Evolutionary conservation across 805 yeast species (phyloP).

Genomic region (Candida maesae): DNA sequence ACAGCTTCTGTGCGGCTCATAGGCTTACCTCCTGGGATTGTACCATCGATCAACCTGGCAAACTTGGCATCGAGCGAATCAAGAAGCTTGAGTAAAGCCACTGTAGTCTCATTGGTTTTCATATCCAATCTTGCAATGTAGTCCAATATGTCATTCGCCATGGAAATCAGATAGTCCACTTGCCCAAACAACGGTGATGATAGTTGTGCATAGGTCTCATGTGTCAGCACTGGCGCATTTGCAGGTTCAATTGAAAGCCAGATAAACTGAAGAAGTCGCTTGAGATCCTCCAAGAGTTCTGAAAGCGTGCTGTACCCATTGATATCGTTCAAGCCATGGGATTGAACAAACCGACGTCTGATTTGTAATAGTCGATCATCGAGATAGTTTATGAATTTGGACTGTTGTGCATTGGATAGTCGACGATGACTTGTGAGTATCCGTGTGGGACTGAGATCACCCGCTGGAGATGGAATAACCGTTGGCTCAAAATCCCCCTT

Average conservation of each 20-base stretch:
- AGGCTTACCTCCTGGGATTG: conserved; percentile 29
- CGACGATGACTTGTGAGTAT: conserved; percentile 20
- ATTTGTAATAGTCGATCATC: conserved; percentile 51
- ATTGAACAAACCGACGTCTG: conserved; percentile 50
- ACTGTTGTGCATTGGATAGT: conserved; percentile 48
- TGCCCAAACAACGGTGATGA: conserved; percentile 48
- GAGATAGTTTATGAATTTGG: conserved; percentile 48
- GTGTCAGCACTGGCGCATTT: conserved; percentile 17
- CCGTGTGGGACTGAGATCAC: background rate
- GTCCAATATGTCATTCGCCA: conserved; percentile 67
- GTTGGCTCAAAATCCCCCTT: conserved; percentile 16
- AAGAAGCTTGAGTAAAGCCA: conserved; percentile 34
- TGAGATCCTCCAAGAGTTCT: conserved; percentile 43
- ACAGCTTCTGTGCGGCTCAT: conserved; percentile 48
- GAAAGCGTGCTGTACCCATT: conserved; percentile 25
- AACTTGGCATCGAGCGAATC: conserved; percentile 41
- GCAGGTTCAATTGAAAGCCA: conserved; percentile 55
- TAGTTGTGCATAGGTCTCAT: conserved; percentile 9
- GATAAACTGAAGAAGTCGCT: conserved; percentile 47
- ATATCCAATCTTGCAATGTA: conserved; percentile 40
- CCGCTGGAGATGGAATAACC: conserved; percentile 11
- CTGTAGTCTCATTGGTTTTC: conserved; percentile 23
- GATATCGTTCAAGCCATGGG: conserved; percentile 34
- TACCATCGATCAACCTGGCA: conserved; percentile 33
- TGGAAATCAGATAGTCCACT: conserved; percentile 53